A percentile compares a stretch with the other conserved stretches of the same genome.
Conservation (phyloP, 371 early-diverging fungal genomes). For the Mucor mucedo region DNA sequence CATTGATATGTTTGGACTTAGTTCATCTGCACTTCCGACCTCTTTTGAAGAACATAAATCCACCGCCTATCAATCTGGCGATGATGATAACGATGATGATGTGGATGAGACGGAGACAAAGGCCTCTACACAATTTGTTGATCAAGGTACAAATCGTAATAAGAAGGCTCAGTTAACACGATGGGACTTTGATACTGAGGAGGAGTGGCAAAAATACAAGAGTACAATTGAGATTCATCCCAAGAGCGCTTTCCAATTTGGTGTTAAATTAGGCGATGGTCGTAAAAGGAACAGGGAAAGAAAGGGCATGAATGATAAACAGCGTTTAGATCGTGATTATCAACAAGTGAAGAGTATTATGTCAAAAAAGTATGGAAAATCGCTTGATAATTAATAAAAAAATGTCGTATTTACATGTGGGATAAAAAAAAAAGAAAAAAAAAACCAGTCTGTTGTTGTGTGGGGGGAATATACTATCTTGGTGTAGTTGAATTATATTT, state of each 20-base stretch:
- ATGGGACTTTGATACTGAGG: constrained; percentile 82
- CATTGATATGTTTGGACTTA: constrained; percentile 53
- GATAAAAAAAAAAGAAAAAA: constrained; percentile 2
- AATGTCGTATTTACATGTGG: constrained; percentile 1
- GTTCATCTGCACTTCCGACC: constrained; percentile 50
- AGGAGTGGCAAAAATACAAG: constrained; percentile 76
- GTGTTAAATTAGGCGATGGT: constrained; percentile 79
- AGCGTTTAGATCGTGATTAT: constrained; percentile 71
- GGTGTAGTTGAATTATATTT: background rate
- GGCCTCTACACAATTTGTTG: constrained; percentile 57
- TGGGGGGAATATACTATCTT: constrained; percentile 10
- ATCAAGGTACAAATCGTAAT: constrained; percentile 72
- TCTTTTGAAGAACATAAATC: constrained; percentile 50
- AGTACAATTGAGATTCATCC: constrained; percentile 72
- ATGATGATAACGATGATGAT: constrained; percentile 55
- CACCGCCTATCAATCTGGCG: constrained; percentile 61
- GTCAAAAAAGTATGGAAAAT: constrained; percentile 66
- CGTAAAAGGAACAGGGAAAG: constrained; percentile 58
- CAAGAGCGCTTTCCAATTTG: constrained; percentile 79
- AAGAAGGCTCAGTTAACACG: constrained; percentile 72
- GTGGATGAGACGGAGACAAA: constrained; percentile 11
- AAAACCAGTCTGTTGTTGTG: background rate
- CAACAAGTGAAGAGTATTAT: constrained; percentile 71
- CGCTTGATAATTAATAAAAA: constrained; percentile 19
- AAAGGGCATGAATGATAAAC: constrained; percentile 56